Conservation (phyloP, 2,329 filamentous ascomycete genomes). For the Aspergillus sp. region DNA sequence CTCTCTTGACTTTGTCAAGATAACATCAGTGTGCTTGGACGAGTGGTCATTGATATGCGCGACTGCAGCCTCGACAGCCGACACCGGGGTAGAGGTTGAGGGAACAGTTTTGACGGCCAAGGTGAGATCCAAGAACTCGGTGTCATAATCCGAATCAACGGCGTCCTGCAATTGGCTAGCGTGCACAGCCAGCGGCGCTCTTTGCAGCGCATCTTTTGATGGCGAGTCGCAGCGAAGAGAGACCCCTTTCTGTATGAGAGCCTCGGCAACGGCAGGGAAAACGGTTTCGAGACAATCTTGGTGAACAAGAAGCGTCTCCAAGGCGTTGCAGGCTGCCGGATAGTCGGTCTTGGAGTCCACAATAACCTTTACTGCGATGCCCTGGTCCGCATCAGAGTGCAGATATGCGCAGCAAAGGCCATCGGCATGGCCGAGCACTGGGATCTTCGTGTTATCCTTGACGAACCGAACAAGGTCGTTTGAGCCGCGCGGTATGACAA, state of each 20-base stretch:
- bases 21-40: constrained; percentile 88
- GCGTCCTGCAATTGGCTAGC: constrained; percentile 54
- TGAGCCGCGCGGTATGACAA: constrained; percentile 85
- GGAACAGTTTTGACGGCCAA: constrained; percentile 75
- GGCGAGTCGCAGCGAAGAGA: constrained; percentile 67
- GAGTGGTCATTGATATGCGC: constrained; percentile 85
- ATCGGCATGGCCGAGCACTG: constrained; percentile 91
- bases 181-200: constrained; percentile 35
- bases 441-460: constrained; percentile 84
- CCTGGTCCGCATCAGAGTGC: constrained; percentile 63
- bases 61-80: constrained; percentile 59
- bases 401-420: constrained; percentile 84
- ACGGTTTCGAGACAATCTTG: constrained; percentile 56
- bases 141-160: constrained; percentile 64
- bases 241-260: constrained; percentile 67
- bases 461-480: constrained; percentile 87
- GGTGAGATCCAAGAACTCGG: constrained; percentile 78
- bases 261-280: constrained; percentile 63
- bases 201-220: constrained; percentile 55
- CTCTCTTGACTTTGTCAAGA: constrained; percentile 61
- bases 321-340: constrained; percentile 85
- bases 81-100: constrained; percentile 11
- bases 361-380: constrained; percentile 65
- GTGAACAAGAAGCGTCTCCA: constrained; percentile 87
- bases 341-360: constrained; percentile 92